Evolutionary conservation across 2,329 filamentous ascomycete species (phyloP), one percentile per base, ranked within the genome.

Genomic region (Orbilia brochopaga): DNA sequence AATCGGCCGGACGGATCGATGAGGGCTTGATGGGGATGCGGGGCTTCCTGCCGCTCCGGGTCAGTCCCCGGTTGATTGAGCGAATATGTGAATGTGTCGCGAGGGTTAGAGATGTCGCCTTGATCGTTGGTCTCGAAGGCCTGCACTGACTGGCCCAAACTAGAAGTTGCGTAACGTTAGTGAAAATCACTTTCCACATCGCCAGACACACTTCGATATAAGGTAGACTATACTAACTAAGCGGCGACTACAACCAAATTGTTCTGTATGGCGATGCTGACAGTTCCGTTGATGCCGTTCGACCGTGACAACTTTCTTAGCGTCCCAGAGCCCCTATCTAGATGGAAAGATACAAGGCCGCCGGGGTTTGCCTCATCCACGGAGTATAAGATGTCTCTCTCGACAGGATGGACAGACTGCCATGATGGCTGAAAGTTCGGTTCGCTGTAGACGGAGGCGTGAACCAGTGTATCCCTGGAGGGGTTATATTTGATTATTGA

Each of bases 1-100:
- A 84, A 90, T n/a, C 81, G 76, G 3, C 83, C 84, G 1, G 85
- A 87, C 5, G 88, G 88, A 77, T 90, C 88, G 35, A 88, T 77
- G 56, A 88, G 77, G 17, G 84, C 83, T 76, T 88, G 80, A 78
- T 90, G 88, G 17, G 87, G 87, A 76, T 88, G 86, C 1, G 87
- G 80, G 5, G 82, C 80, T 37, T 84, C 81, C 78, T 89, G 86
- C 56, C 85, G 83, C 24, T 37, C 63, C 3, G 59, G 67, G 44
- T 73, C 58, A 11, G 74, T 57, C 4, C 70, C 70, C 1, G 76
- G 74, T 5, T 32, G 37, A 5, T 40, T n/a, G 17, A 70, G 69
- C 2, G 40, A 66, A 64, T 74, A 77, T 10, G 42, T 59, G 42
- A 73, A 74, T 13, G 55, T 65, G 13, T 65, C 60, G n/a, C 61